Evolutionary conservation across 139 green algal species (phyloP).

Genomic region (Gonium pectorale): DNA sequence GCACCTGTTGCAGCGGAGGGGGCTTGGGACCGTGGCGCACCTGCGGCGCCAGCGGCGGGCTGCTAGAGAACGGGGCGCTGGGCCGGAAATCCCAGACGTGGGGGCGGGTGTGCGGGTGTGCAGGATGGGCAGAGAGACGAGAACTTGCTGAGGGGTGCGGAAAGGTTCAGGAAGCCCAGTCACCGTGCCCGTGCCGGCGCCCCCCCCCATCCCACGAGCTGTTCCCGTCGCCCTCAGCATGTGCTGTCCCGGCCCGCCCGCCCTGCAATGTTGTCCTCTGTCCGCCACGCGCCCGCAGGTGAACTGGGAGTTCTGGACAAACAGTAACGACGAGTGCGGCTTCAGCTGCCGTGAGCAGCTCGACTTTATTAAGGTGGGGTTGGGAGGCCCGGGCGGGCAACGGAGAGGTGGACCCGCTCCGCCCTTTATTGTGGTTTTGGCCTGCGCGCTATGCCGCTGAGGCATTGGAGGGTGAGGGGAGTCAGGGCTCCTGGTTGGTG

Average conservation of each 20-base stretch:
- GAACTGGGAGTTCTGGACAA: conserved; percentile 95
- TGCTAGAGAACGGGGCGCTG: too few species aligned
- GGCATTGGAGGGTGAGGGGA: too few species aligned
- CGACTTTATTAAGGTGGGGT: conserved; percentile 77
- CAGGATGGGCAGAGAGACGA: not conserved
- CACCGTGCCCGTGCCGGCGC: not conserved
- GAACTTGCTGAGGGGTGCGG: not conserved
- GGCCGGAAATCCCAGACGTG: too few species aligned
- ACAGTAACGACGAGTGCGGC: conserved; percentile 89
- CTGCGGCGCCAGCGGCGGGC: too few species aligned
- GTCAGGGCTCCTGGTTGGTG: not conserved
- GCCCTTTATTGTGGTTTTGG: not conserved
- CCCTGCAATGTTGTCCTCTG: not conserved
- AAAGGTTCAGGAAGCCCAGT: not conserved
- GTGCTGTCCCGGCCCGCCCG: not conserved
- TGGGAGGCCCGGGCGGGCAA: not conserved
- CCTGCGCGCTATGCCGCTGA: not conserved
- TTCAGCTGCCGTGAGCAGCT: conserved; percentile 80
- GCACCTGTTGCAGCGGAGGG: too few species aligned
- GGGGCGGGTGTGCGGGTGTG: not conserved
- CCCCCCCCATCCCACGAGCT: not conserved
- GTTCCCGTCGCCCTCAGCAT: not conserved
- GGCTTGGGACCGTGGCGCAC: too few species aligned
- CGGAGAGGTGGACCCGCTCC: not conserved
- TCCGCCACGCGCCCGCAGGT: conserved; percentile 60